Conservation (phyloP, 148 eudicot species). For the Fagopyrum esculentum region DNA sequence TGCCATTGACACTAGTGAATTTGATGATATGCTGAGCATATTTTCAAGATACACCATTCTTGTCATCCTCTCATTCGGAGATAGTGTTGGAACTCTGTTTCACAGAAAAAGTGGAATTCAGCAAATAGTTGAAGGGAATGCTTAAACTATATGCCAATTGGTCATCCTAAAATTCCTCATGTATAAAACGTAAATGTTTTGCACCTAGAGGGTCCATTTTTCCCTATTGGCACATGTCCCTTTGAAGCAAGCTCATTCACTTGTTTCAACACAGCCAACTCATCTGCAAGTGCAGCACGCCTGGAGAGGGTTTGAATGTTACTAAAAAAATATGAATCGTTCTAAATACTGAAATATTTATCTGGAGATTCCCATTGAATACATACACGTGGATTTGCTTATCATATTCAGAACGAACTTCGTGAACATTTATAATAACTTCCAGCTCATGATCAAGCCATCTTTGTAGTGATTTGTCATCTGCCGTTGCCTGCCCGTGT, state of each 20-base stretch:
- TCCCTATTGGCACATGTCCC: slow-evolving; percentile 82
- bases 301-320: slow-evolving; percentile 36
- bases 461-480: slow-evolving; percentile 87
- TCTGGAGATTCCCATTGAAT: slow-evolving; percentile 12
- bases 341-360: neutral
- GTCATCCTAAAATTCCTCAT: slow-evolving; percentile 24
- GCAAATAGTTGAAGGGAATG: neutral
- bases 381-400: slow-evolving; percentile 99
- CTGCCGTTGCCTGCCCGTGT: slow-evolving; percentile 89
- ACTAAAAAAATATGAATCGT: neutral
- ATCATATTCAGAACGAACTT: slow-evolving; percentile 94
- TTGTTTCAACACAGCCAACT: slow-evolving; percentile 89
- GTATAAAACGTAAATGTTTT: too few relatives aligned
- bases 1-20: neutral
- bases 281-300: slow-evolving; percentile 95
- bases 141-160: neutral
- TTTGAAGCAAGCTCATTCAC: slow-evolving; percentile 74
- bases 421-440: slow-evolving; percentile 96
- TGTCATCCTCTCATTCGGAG: slow-evolving; percentile 89
- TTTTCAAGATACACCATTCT: slow-evolving; percentile 76
- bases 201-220: slow-evolving; percentile 83
- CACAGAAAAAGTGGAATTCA: slow-evolving; percentile 19
- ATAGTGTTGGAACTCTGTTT: slow-evolving; percentile 77
- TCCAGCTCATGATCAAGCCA: slow-evolving; percentile 99
- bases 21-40: neutral